Base-by-base conservation (phyloP, 2,329 filamentous ascomycete species). In the Colletotrichum siamense region DNA sequence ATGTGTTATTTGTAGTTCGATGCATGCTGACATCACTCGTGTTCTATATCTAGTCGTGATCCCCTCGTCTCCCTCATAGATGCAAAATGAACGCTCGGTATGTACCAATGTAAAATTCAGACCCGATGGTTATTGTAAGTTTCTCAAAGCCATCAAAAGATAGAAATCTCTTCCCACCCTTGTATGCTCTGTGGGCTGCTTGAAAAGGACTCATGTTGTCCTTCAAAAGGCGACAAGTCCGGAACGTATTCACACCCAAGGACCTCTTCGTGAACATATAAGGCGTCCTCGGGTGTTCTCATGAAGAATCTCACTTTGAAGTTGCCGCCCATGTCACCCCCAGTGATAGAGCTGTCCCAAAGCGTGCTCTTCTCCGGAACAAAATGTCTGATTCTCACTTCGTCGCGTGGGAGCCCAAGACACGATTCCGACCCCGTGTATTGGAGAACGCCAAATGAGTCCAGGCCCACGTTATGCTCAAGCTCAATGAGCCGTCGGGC, bases 401-500 rank as follows among this genome's bases (percentile, higher is more conserved):
- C 44, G 24, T 73, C 70, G 0, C 22, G 24, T 5, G 70, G 70
- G 0, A 69, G 28, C 6, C 61, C 61, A 9, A 57, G 22, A 36
- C 32, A 39, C 0, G 69, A 55, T 5, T 62, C 34, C 34, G 49
- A 15, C 6, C 32, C 49, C n/a, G 34, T 52, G 6, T 44, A 34
- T 4, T 26, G 63, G 10, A 69, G 34, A 2, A 34, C 26, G 5
- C 63, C 70, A 10, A n/a, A 61, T 2, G 52, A 49, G 13, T 73
- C 52, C 44, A 77, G 5, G 9, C 59, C 30, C 24, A 74, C 62
- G 10, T 66, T 44, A 13, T 77, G 75, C 12, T 77, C 75, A 7
- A 74, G 26, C 62, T 77, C 75, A 34, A 74, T 55, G n/a, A 73
- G 9, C 26, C 75, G 70, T 5, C 75, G 71, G 36, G 59, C 24